Conservation (phyloP, 139 green algal species). For the Penium margaritaceum region DNA sequence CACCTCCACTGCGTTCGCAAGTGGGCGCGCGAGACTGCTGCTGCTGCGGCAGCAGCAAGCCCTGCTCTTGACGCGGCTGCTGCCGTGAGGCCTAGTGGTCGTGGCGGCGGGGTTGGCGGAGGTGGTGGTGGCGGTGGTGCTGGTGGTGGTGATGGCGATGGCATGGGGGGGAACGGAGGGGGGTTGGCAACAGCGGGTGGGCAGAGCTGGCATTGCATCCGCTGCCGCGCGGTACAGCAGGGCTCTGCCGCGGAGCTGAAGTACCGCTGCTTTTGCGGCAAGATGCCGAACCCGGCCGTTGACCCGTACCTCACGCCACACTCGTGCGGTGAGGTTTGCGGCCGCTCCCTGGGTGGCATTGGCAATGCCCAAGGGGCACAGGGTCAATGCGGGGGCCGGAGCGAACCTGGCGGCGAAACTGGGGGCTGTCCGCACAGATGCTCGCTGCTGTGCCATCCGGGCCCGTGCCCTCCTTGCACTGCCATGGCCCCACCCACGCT, state of each 20-base stretch:
- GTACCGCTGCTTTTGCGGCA: constrained; percentile 38
- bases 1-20: constrained; percentile 36
- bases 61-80: no score
- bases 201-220: constrained; percentile 35
- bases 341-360: constrained; percentile 5
- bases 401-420: no score
- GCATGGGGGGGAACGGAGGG: neutral
- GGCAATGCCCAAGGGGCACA: no score
- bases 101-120: neutral
- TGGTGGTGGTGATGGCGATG: neutral
- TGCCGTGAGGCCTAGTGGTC: no score
- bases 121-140: neutral
- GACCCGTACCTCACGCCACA: constrained; percentile 42
- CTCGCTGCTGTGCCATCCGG: constrained; percentile 41
- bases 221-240: constrained; percentile 19
- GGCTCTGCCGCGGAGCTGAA: constrained; percentile 5
- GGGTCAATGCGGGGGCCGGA: no score
- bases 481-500: no score
- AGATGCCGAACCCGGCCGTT: neutral
- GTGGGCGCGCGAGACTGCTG: constrained; percentile 31
- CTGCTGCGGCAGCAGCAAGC: no score
- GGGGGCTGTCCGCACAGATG: constrained; percentile 32
- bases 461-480: constrained; percentile 38
- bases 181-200: no score
- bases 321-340: constrained; percentile 43